phyloP scores from a whole-genome alignment of 2,329 filamentous ascomycete species.

The Clonostachys rosea region DNA sequence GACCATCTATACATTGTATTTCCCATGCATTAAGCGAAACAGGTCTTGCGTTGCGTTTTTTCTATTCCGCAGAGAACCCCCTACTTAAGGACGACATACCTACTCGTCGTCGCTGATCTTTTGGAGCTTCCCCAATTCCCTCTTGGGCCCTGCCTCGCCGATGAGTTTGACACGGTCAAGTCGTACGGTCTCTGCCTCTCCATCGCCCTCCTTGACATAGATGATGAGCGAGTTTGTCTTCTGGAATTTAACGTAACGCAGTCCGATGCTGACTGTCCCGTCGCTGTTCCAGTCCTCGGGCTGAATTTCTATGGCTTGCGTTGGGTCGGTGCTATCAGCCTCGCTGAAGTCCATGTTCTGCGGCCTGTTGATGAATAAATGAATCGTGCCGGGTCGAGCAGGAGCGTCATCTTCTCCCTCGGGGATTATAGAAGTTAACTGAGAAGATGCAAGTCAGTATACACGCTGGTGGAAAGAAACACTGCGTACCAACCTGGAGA shows the following conservation, averaged over 20 bases:
- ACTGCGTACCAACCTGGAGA: slow-evolving; percentile 45
- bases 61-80: no score
- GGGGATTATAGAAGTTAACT: slow-evolving; percentile 79
- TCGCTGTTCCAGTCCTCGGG: slow-evolving; percentile 78
- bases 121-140: slow-evolving; percentile 90
- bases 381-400: slow-evolving; percentile 77
- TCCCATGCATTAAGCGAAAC: no score
- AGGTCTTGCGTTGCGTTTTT: no score
- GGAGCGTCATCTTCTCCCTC: slow-evolving; percentile 69
- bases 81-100: slow-evolving; percentile 2
- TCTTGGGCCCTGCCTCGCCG: slow-evolving; percentile 86
- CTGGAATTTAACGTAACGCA: slow-evolving; percentile 97
- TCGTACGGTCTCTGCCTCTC: slow-evolving; percentile 78
- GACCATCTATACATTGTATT: no score
- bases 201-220: slow-evolving; percentile 84
- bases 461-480: background rate
- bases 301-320: slow-evolving; percentile 73
- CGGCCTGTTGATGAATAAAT: slow-evolving; percentile 82
- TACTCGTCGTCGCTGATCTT: slow-evolving; percentile 79
- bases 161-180: slow-evolving; percentile 76
- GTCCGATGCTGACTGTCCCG: slow-evolving; percentile 64
- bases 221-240: slow-evolving; percentile 82
- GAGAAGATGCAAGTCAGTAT: slow-evolving; percentile 17
- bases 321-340: slow-evolving; percentile 78
- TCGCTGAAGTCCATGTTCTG: slow-evolving; percentile 95